Evolutionary conservation across 2,329 filamentous ascomycete genomes (phyloP).

Genomic region (Botrytis squamosa): DNA sequence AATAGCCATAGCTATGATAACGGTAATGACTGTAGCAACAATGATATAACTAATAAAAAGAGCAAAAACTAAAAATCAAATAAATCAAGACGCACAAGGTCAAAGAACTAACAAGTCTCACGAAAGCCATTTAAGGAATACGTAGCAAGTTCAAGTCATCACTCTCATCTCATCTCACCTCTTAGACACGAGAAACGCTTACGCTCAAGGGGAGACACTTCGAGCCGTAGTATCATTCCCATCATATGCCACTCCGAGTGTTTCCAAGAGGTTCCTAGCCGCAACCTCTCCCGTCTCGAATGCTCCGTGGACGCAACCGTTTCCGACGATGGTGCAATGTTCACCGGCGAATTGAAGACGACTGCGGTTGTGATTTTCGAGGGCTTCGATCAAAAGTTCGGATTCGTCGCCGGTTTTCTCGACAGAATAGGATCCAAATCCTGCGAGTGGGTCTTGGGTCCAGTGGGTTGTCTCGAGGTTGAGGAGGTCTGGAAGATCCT

Average conservation of each 20-base stretch:
- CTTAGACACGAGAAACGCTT: constrained; percentile 12
- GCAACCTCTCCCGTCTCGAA: constrained; percentile 46
- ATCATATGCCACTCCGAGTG: constrained; percentile 41
- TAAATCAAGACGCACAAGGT: background rate
- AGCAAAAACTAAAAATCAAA: background rate
- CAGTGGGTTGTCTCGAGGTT: constrained; percentile 46
- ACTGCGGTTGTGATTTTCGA: constrained; percentile 41
- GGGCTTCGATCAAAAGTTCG: constrained; percentile 40
- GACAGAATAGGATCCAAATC: constrained; percentile 46
- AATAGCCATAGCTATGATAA: background rate
- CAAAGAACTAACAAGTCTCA: constrained; percentile 21
- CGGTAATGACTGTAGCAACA: background rate
- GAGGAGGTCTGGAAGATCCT: constrained; percentile 43
- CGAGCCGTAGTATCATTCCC: constrained; percentile 34
- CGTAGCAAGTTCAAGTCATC: constrained; percentile 20
- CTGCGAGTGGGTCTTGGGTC: constrained; percentile 46
- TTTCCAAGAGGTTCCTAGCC: constrained; percentile 42
- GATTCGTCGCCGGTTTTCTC: constrained; percentile 47
- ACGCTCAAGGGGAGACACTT: constrained; percentile 27
- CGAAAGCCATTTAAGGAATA: constrained; percentile 18
- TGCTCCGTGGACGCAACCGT: constrained; percentile 47
- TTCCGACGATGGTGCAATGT: constrained; percentile 43
- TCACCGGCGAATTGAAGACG: constrained; percentile 46
- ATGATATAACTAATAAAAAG: background rate
- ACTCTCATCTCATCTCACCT: constrained; percentile 15